Evolutionary conservation across 2,329 filamentous ascomycete species (phyloP).

Genomic region (Diaporthe amygdali): DNA sequence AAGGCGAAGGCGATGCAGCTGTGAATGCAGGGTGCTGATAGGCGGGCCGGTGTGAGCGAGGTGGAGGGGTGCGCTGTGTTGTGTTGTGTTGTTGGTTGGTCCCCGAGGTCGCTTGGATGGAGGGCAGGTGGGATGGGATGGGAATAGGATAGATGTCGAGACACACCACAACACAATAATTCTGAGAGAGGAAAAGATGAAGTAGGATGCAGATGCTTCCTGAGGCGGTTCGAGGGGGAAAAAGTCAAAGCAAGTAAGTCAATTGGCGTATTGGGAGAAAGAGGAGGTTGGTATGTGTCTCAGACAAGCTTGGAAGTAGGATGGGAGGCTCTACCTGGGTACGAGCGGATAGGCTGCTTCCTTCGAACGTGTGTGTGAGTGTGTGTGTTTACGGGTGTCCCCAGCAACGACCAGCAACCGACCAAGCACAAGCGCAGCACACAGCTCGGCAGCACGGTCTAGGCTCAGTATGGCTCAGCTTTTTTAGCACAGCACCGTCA

Average conservation of each 20-base stretch:
- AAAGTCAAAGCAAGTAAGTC: not conserved
- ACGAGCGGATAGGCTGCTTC: not conserved
- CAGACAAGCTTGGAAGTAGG: slow-evolving; percentile 5
- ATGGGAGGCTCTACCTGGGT: not conserved
- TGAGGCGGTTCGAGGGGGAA: not conserved
- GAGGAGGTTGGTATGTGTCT: slow-evolving; percentile 18
- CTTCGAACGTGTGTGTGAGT: not conserved
- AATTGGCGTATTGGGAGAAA: slow-evolving; percentile 17
- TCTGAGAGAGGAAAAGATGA: not conserved
- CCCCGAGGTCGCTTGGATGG: not conserved
- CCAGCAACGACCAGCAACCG: not conserved
- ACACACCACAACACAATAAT: not conserved
- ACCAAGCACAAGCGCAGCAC: not conserved
- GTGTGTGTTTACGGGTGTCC: slow-evolving; percentile 14
- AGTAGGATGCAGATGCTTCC: not conserved
- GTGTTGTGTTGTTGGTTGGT: slow-evolving; percentile 3
- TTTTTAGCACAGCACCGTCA: not conserved
- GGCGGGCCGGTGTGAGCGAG: not conserved
- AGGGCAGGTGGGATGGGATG: not conserved
- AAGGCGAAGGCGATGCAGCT: slow-evolving; percentile 14
- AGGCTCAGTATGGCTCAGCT: no score
- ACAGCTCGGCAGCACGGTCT: no score
- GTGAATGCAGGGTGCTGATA: slow-evolving; percentile 9
- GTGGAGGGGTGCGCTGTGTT: slow-evolving; percentile 6
- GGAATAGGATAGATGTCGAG: not conserved